Base-by-base conservation (phyloP, 2,329 filamentous ascomycete species). In the Paecilomyces sp. region DNA sequence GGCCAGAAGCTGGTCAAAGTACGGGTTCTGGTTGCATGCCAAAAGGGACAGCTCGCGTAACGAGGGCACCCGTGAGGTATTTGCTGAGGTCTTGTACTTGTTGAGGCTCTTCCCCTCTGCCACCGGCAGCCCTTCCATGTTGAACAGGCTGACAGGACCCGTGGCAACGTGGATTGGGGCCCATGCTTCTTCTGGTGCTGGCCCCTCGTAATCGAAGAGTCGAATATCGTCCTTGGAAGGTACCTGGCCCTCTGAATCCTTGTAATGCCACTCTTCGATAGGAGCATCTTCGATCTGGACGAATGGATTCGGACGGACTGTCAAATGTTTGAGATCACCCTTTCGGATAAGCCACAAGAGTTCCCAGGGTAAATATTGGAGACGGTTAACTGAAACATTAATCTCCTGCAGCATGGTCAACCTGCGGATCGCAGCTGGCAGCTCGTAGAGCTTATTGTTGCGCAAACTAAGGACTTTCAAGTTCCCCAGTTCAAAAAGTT, bases 391-490 rank as follows among this genome's bases (percentile, higher is more conserved):
- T 1, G 76, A 73, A 25, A 81, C 62, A 41, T 80, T 80, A n/a
- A 80, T 64, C 28, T 76, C 74, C 66, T 76, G 71, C 50, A 81
- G 67, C 53, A 72, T 71, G 8, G 67, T 74, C 57, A 81, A 64
- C 55, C 70, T 74, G 54, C 73, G 65, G 36, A 81, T 79, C 0
- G 73, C 69, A 9, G 71, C 63, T 1, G 77, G 77, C 24, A 81
- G 70, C 25, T 74, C 70, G 0, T 67, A 70, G 5, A 81, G 68
- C 54, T 77, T 73, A 67, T 81, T 81, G 56, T 76, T 74, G 2
- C 79, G 76, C 54, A 81, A 62, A 64, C 77, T 80, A 9, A 81
- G 71, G 3, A 79, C 73, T 31, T 71, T 74, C 15, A 80, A 67
- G 41, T 71, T 70, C 24, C 62, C 66, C 9, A 81, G 66, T 7